Base-by-base conservation (phyloP, 108 stramenopile genomes). In the Cylindrotheca fusiformis region DNA sequence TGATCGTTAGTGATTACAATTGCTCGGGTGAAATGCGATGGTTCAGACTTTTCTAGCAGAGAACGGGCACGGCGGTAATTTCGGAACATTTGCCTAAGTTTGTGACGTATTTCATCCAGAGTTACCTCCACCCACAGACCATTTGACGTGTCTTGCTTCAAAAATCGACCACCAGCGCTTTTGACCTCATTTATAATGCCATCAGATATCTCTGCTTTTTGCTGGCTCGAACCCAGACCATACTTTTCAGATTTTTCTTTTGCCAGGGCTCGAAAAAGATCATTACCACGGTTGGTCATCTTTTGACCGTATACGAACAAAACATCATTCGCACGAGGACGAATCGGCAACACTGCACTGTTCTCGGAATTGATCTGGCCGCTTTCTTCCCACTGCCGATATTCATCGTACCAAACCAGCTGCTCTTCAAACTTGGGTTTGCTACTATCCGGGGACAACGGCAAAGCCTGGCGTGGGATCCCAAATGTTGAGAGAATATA, bases 101-200 rank as follows among this genome's bases (percentile, higher is more conserved):
- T 41, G 6, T 10, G 6, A 14, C 36, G 36, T 10, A 41, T 14
- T 14, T 41, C 36, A 41, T 41, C 36, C 10, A 41, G 36, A 10
- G 36, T 6, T 14, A 41, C 36, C 14, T 41, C 36, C 10, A 14
- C 14, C 36, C 36, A 41, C 18, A 49, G 20, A n/a, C n/a, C 26
- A 17, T 21, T 18, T 18, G 19, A 46, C 14, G 58, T 36, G 53
- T 56, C 33, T 50, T 66, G 64, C 31, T 68, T 62, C 45, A 79
- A 54, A 52, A 79, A 79, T 21, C 68, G 55, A 10, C 78, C 78
- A n/a, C 69, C 69, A 26, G 48, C 32, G 17, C 30, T 8, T 19
- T 72, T 56, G 19, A 79, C 66, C 24, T 36, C 28, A 10, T 22
- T 48, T 22, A 79, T 63, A 30, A 79, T 68, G 30, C 41, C 62